Conservation (phyloP, 495 filamentous ascomycete genomes). For the Aspergillus leporis region DNA sequence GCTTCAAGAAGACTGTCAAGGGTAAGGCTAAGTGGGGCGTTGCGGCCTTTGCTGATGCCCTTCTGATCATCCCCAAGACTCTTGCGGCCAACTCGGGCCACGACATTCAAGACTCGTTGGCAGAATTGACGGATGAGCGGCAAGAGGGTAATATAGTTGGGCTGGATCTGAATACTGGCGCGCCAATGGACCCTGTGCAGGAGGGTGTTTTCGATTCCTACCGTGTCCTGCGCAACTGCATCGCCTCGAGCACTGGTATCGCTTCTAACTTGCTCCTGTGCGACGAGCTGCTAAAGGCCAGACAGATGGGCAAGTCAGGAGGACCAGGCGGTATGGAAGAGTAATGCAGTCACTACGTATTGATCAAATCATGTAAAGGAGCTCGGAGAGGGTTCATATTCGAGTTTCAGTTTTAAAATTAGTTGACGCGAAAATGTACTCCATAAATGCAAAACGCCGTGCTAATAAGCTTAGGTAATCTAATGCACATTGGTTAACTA, state of each 20-base stretch:
- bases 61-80: conserved; percentile 94
- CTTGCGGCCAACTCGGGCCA: conserved; percentile 94
- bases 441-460: conserved; percentile 34
- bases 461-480: conserved; percentile 3
- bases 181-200: conserved; percentile 94
- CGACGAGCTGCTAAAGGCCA: conserved; percentile 94
- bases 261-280: conserved; percentile 93
- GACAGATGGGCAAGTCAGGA: conserved; percentile 74
- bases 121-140: conserved; percentile 80
- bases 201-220: conserved; percentile 95
- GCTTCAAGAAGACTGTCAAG: conserved; percentile 83
- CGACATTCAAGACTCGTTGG: conserved; percentile 91
- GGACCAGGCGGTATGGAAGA: conserved; percentile 49
- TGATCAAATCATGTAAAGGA: conserved; percentile 31
- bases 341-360: conserved; percentile 35
- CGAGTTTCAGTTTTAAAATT: conserved; percentile 16
- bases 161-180: conserved; percentile 79
- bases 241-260: conserved; percentile 92
- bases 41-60: conserved; percentile 88
- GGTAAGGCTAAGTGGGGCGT: conserved; percentile 97
- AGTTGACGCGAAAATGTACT: conserved; percentile 20
- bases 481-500: conserved; percentile 2
- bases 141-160: conserved; percentile 83
- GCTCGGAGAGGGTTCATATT: conserved; percentile 11
- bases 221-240: conserved; percentile 87